Conservation (phyloP, 2,329 filamentous ascomycete species). For the Lachnellula willkommii region DNA sequence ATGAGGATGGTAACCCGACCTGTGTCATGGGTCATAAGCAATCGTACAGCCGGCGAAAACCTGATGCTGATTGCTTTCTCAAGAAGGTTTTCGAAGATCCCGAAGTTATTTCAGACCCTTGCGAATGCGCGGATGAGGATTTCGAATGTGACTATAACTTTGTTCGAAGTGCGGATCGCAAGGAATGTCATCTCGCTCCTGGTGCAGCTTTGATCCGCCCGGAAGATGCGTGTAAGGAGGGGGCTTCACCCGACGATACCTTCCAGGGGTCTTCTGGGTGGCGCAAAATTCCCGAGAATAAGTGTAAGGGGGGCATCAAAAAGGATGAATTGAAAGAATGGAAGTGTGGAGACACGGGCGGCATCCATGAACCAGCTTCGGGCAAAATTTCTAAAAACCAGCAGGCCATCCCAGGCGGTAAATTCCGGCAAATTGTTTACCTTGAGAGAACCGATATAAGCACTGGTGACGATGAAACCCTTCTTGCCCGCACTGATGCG, state of each 20-base stretch:
- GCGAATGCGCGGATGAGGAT: constrained; percentile 76
- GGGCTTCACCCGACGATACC: constrained; percentile 45
- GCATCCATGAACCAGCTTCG: constrained; percentile 44
- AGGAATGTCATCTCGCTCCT: constrained; percentile 58
- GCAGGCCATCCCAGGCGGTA: constrained; percentile 56
- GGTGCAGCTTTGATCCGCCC: constrained; percentile 57
- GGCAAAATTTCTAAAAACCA: constrained; percentile 61
- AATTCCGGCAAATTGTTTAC: constrained; percentile 56
- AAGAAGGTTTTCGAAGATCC: constrained; percentile 80
- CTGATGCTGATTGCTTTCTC: constrained; percentile 83
- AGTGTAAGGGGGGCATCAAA: constrained; percentile 60
- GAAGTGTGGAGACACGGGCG: constrained; percentile 62
- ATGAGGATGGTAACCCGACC: constrained; percentile 72
- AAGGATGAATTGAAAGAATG: constrained; percentile 70
- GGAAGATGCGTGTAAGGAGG: constrained; percentile 62
- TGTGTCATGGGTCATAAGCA: constrained; percentile 97
- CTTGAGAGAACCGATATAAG: constrained; percentile 69
- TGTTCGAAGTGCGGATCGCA: constrained; percentile 57
- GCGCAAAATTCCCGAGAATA: constrained; percentile 81
- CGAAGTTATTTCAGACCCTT: constrained; percentile 62
- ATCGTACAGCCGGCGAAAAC: constrained; percentile 77
- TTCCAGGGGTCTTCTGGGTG: constrained; percentile 88
- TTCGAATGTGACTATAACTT: constrained; percentile 99
- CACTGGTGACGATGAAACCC: constrained; percentile 63
- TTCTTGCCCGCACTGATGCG: constrained; percentile 46